These are phyloP conservation scores for Cucurbita argyrosperma DNA, from an alignment of 306 rosid species.

Conservation along the genomic window DNA sequence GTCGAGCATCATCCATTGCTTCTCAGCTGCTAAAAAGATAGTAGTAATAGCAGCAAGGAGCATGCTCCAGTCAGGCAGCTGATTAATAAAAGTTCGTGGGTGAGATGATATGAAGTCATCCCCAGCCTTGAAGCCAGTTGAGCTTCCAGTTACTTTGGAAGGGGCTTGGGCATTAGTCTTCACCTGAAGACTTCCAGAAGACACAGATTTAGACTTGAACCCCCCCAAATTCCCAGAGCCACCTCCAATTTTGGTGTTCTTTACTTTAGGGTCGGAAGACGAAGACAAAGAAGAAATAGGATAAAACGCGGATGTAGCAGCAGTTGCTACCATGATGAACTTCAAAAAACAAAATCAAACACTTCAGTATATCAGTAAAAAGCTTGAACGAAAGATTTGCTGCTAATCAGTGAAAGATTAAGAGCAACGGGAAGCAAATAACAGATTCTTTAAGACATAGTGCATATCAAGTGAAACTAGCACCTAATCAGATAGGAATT, in stretches of 20 bases:
- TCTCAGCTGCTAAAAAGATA: slow-evolving; percentile 92
- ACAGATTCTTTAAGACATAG: not conserved
- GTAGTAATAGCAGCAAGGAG: slow-evolving; percentile 98
- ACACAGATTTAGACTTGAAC: slow-evolving; percentile 35
- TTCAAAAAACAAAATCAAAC: slow-evolving; percentile 16
- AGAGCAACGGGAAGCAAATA: not conserved
- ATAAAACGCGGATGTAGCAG: slow-evolving; percentile 57
- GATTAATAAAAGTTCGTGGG: slow-evolving; percentile 84
- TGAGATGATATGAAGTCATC: slow-evolving; percentile 45
- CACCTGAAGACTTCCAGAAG: slow-evolving; percentile 51
- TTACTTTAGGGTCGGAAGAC: slow-evolving; percentile 28
- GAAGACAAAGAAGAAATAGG: slow-evolving; percentile 52
- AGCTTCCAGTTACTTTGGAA: slow-evolving; percentile 60
- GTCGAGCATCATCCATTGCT: slow-evolving; percentile 99
- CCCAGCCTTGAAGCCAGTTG: slow-evolving; percentile 46
- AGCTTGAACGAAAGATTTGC: not conserved
- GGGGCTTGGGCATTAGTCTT: slow-evolving; percentile 91
- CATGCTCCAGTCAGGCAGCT: slow-evolving; percentile 99
- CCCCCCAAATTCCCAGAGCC: slow-evolving; percentile 36
- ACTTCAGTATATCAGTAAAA: not conserved
- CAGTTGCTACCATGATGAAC: slow-evolving; percentile 81
- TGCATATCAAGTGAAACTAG: not conserved
- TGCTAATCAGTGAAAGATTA: not conserved
- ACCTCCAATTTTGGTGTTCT: slow-evolving; percentile 32
- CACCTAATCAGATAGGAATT: not conserved